Percentiles rank a stretch among this genome's conserved stretches.
These are phyloP conservation scores for Scenedesmus sp. DNA, from an alignment of 163 green algal species.

Conservation along the genomic window DNA sequence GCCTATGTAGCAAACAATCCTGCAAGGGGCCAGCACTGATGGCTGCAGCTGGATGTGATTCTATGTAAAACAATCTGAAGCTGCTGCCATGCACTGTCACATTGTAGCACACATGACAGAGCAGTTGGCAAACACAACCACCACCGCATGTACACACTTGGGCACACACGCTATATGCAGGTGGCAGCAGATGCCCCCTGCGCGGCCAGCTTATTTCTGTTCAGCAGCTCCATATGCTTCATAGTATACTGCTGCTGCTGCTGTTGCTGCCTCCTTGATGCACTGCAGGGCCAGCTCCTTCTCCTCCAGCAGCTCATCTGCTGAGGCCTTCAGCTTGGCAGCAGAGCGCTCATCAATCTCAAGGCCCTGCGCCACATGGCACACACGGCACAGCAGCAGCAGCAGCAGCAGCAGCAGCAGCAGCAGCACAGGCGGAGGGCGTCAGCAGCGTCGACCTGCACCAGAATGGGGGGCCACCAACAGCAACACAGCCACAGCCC, in stretches of 20 bases:
- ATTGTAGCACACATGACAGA: too few relatives aligned
- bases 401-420: conserved; percentile 7
- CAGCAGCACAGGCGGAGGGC: too few relatives aligned
- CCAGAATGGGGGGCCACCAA: too few relatives aligned
- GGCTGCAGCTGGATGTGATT: not conserved
- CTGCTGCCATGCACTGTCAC: too few relatives aligned
- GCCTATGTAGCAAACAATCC: not conserved
- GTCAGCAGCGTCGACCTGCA: too few relatives aligned
- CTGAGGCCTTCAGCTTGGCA: conserved; percentile 86
- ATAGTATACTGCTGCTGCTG: not conserved
- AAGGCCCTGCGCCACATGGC: conserved; percentile 67
- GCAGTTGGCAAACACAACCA: too few relatives aligned
- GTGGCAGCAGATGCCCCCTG: not conserved
- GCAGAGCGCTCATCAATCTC: conserved; percentile 80
- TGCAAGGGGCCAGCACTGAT: not conserved
- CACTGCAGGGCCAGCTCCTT: conserved; percentile 85
- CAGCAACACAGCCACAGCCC: not conserved
- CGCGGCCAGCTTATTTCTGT: not conserved
- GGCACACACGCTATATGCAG: too few relatives aligned
- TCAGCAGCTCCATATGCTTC: too few relatives aligned
- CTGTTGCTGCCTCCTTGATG: conserved; percentile 60
- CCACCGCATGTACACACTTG: too few relatives aligned
- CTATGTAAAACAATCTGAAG: too few relatives aligned
- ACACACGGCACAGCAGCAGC: not conserved
- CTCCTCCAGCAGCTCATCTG: conserved; percentile 93